Conservation (phyloP, 1,284 basidiomycete genomes). For the Rhodotorula mucilaginosa region DNA sequence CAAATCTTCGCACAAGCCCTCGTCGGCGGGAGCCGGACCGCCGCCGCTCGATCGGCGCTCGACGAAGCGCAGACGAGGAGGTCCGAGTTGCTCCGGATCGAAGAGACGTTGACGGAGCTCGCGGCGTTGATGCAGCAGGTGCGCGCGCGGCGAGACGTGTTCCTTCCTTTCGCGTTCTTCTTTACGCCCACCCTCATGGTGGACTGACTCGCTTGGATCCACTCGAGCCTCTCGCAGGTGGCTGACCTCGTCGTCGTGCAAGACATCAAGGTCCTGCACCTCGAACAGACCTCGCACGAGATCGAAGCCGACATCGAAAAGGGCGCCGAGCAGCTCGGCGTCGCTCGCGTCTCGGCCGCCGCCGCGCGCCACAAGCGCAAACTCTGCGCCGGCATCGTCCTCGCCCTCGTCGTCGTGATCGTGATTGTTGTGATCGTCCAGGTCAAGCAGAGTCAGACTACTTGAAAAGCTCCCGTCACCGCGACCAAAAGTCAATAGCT, state of each 20-base stretch:
- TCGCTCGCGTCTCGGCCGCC: slow-evolving; percentile 13
- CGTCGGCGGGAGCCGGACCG: not conserved
- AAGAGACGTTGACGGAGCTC: slow-evolving; percentile 17
- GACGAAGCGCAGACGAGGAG: slow-evolving; percentile 10
- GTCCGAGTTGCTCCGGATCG: slow-evolving; percentile 11
- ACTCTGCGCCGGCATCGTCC: slow-evolving; percentile 23
- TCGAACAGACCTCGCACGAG: slow-evolving; percentile 1
- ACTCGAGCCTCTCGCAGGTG: slow-evolving; percentile 7
- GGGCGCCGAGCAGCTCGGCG: slow-evolving; percentile 4
- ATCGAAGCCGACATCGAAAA: slow-evolving; percentile 15
- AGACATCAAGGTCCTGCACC: slow-evolving; percentile 10
- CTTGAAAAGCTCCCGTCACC: no score
- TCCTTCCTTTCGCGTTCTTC: not conserved
- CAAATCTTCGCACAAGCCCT: slow-evolving; percentile 30
- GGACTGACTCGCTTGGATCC: no score
- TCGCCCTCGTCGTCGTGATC: slow-evolving; percentile 4
- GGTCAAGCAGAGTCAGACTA: not conserved
- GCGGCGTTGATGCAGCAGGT: slow-evolving; percentile 24
- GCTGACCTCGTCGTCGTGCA: slow-evolving; percentile 28
- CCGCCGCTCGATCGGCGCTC: slow-evolving; percentile 15
- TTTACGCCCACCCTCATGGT: not conserved
- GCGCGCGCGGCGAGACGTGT: not conserved
- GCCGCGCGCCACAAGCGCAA: slow-evolving; percentile 30
- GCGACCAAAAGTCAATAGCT: not conserved
- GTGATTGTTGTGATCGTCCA: slow-evolving; percentile 16